Percentiles rank a stretch among this genome's conserved stretches.
Conservation (phyloP, 78 protist species). For the Chrysochromulina parva region DNA sequence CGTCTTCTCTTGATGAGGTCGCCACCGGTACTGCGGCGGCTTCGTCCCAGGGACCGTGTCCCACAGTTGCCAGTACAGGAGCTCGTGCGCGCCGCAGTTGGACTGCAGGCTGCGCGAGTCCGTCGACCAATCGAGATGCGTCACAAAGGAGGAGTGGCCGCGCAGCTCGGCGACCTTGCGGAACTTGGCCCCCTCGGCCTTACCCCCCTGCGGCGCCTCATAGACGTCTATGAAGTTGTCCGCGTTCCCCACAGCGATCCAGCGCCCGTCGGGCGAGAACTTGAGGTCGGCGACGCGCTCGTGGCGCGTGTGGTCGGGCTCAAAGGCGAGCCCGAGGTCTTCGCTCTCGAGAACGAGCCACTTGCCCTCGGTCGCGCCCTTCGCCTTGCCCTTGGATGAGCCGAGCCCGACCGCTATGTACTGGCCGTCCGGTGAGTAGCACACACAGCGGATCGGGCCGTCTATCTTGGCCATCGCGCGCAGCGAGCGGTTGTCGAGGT, state of each 20-base stretch:
- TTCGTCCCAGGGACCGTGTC: not conserved
- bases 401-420: not conserved
- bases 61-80: constrained; percentile 17
- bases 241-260: constrained; percentile 46
- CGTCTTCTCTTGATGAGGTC: not conserved
- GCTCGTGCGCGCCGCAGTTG: constrained; percentile 33
- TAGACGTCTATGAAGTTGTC: not conserved
- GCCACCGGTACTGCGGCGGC: not conserved
- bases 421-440: constrained; percentile 9
- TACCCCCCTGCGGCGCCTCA: too few relatives aligned
- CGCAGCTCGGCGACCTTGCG: not conserved
- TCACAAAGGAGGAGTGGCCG: constrained; percentile 27
- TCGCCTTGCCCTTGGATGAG: not conserved
- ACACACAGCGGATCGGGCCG: not conserved
- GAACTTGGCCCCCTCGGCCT: not conserved
- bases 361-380: not conserved
- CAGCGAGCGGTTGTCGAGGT: constrained; percentile 1
- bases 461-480: not conserved
- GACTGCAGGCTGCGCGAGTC: constrained; percentile 6
- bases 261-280: constrained; percentile 43
- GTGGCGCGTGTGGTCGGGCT: not conserved
- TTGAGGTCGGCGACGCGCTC: not conserved
- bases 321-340: not conserved
- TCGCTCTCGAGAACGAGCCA: not conserved
- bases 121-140: constrained; percentile 43